Percentiles rank a stretch among this genome's conserved stretches.
These are phyloP conservation scores for Trichoderma polysporum DNA, from an alignment of 2,329 filamentous ascomycete species.

Conservation along the genomic window DNA sequence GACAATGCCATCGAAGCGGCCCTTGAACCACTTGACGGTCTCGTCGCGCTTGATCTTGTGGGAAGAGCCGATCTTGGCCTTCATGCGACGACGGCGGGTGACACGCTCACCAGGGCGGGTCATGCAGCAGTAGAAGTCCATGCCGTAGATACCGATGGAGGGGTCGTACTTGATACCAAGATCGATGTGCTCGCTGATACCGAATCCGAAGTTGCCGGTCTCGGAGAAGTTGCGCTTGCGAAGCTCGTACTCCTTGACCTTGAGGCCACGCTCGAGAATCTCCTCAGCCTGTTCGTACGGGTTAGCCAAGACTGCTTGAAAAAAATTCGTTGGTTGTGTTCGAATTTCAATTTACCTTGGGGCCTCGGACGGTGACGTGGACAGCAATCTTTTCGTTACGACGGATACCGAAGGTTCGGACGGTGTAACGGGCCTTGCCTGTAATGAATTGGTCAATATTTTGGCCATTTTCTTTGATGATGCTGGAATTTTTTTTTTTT, in stretches of 20 bases:
- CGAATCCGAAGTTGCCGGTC: constrained; percentile 99
- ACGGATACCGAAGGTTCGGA: constrained; percentile 99
- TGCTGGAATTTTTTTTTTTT: neutral
- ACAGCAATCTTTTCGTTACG: constrained; percentile 99
- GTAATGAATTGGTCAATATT: constrained; percentile 20
- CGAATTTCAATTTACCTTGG: constrained; percentile 54
- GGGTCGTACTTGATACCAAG: constrained; percentile 99
- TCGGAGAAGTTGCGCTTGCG: constrained; percentile 99
- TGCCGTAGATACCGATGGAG: constrained; percentile 97
- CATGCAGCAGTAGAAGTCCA: constrained; percentile 99
- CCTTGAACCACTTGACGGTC: constrained; percentile 94
- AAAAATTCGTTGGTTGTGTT: neutral
- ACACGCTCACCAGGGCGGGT: constrained; percentile 98
- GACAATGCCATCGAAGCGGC: constrained; percentile 96
- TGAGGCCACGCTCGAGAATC: constrained; percentile 99
- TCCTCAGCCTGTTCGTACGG: constrained; percentile 71
- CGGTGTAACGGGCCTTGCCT: constrained; percentile 99
- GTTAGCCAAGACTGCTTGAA: neutral
- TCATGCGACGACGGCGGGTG: constrained; percentile 87
- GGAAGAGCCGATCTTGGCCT: constrained; percentile 79
- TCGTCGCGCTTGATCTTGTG: constrained; percentile 94
- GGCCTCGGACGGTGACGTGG: constrained; percentile 98
- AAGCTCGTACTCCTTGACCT: constrained; percentile 99
- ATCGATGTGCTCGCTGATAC: constrained; percentile 99
- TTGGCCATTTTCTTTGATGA: neutral